Evolutionary conservation across 495 filamentous ascomycete genomes (phyloP).

Genomic region (Parathielavia appendiculata): DNA sequence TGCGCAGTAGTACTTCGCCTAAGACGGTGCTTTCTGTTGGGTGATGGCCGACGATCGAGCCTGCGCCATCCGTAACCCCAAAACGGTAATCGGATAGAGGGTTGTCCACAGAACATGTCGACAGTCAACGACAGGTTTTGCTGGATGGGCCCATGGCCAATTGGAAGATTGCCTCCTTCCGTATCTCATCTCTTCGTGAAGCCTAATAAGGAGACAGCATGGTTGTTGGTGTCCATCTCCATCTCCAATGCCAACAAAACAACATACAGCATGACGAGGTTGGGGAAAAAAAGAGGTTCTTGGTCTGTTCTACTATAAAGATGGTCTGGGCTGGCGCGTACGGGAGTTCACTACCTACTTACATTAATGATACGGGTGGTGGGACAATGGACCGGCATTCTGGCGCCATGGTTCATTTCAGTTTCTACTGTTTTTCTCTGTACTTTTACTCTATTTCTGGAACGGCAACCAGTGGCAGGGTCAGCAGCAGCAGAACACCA

Average conservation of each 20-base stretch:
- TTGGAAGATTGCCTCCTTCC: neutral
- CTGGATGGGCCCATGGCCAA: no score
- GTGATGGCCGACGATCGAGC: neutral
- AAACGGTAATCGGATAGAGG: neutral
- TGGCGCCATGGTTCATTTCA: slow-evolving; percentile 33
- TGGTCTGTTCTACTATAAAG: slow-evolving; percentile 25
- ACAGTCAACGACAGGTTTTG: no score
- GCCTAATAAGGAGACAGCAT: neutral
- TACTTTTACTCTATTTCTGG: neutral
- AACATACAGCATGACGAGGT: neutral
- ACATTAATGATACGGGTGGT: slow-evolving; percentile 2
- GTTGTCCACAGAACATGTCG: neutral
- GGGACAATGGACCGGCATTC: slow-evolving; percentile 52
- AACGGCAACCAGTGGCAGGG: no score
- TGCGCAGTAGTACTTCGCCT: slow-evolving; percentile 23
- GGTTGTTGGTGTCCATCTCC: neutral
- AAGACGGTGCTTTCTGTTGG: neutral
- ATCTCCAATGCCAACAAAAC: neutral
- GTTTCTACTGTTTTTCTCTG: neutral
- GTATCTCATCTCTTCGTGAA: neutral
- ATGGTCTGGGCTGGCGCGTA: slow-evolving; percentile 27
- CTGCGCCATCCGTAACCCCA: neutral
- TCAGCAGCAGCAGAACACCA: no score
- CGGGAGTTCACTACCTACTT: neutral
- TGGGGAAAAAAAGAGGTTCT: neutral